Evolutionary conservation across 139 green algal genomes (phyloP).

Genomic region (Coccomyxa sp.): DNA sequence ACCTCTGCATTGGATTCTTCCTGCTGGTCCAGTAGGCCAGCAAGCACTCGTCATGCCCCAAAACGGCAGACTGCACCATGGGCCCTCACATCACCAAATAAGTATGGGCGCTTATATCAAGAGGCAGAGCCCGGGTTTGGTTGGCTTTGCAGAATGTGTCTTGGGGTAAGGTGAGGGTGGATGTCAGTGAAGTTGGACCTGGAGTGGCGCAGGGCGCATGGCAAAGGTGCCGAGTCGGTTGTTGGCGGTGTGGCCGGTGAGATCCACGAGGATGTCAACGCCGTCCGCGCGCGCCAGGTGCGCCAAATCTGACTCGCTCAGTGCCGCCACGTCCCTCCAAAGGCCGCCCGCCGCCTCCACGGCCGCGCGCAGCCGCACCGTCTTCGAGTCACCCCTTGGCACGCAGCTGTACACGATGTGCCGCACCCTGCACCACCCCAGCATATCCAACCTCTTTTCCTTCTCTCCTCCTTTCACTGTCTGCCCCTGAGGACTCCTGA

Average conservation of each 20-base stretch:
- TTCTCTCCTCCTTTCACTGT: too few species aligned
- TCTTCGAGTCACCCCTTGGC: conserved; percentile 73
- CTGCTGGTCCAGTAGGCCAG: background rate
- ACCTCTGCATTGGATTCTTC: background rate
- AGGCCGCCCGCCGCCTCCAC: conserved; percentile 54
- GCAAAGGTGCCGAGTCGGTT: conserved; percentile 89
- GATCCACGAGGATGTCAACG: conserved; percentile 95
- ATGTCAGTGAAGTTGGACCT: conserved; percentile 34
- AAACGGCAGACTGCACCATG: too few species aligned
- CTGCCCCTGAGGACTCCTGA: too few species aligned
- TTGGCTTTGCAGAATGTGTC: too few species aligned
- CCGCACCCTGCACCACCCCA: conserved; percentile 8
- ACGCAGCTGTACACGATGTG: conserved; percentile 60
- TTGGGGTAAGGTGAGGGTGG: too few species aligned
- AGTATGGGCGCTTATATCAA: too few species aligned
- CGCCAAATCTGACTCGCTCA: conserved; percentile 64
- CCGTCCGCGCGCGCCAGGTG: conserved; percentile 58
- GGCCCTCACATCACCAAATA: too few species aligned
- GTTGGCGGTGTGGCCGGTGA: conserved; percentile 95
- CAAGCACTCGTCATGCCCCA: too few species aligned
- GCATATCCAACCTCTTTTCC: too few species aligned
- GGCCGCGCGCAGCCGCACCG: conserved; percentile 43
- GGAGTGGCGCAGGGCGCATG: conserved; percentile 76
- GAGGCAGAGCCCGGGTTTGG: too few species aligned
- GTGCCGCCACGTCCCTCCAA: conserved; percentile 55